These are phyloP conservation scores for Delphinella strobiligena DNA, from an alignment of 2,329 filamentous ascomycete species.

Conservation along the genomic window DNA sequence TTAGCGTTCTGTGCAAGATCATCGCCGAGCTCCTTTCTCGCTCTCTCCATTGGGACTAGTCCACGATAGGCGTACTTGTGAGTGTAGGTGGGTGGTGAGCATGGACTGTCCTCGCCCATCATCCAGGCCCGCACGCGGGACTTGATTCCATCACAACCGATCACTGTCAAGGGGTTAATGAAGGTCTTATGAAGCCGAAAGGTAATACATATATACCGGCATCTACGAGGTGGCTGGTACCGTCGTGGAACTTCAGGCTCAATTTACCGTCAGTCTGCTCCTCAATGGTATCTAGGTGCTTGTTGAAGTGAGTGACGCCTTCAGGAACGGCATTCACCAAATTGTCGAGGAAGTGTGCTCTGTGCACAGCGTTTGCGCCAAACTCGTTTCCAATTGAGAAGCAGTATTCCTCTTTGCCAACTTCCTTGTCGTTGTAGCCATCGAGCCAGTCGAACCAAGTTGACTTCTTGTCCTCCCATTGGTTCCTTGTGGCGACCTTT, in stretches of 20 bases:
- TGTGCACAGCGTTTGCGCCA: conserved; percentile 20
- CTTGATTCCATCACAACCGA: conserved; percentile 56
- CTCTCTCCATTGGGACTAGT: conserved; percentile 47
- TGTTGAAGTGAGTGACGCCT: conserved; percentile 21
- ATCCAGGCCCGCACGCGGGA: conserved; percentile 38
- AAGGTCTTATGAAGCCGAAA: neutral
- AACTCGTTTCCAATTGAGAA: conserved; percentile 16
- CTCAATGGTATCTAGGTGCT: conserved; percentile 17
- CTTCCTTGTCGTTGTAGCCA: conserved; percentile 17
- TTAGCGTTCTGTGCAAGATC: conserved; percentile 37
- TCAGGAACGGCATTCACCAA: conserved; percentile 29
- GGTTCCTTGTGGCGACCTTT: conserved; percentile 28
- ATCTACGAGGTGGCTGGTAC: conserved; percentile 17
- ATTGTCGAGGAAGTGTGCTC: conserved; percentile 30
- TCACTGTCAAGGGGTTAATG: conserved; percentile 25
- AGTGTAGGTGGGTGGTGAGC: conserved; percentile 38
- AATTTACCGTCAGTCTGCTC: conserved; percentile 14
- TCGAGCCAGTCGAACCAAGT: conserved; percentile 32
- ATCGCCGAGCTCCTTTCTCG: conserved; percentile 35
- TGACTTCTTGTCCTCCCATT: conserved; percentile 21
- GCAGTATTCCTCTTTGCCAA: conserved; percentile 15
- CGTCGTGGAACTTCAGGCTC: conserved; percentile 24
- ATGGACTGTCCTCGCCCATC: conserved; percentile 35
- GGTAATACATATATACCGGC: conserved; percentile 10
- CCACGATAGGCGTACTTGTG: conserved; percentile 51